Conservation (phyloP, 129 eudicot genomes). For the Saposhnikovia divaricata region DNA sequence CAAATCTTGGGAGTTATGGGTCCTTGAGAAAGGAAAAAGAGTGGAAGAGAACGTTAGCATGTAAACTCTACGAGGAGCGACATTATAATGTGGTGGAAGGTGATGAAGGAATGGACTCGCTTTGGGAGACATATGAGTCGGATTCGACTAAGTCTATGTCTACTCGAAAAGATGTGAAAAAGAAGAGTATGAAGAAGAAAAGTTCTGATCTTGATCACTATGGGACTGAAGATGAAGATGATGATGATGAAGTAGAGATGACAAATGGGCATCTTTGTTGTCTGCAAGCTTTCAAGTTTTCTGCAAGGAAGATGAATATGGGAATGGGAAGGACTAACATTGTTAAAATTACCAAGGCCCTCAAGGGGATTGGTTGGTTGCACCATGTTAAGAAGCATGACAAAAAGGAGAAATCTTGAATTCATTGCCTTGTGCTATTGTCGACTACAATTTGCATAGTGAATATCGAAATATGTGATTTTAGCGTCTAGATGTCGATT, state of each 20-base stretch:
- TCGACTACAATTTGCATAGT: neutral
- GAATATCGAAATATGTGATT: neutral
- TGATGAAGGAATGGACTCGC: conserved; percentile 80
- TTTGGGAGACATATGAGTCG: conserved; percentile 75
- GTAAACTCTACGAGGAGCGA: conserved; percentile 51
- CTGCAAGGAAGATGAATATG: conserved; percentile 89
- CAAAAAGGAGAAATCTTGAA: conserved; percentile 30
- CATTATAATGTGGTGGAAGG: conserved; percentile 44
- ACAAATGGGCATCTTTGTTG: conserved; percentile 61
- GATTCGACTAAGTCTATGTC: conserved; percentile 24
- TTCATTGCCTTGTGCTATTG: neutral
- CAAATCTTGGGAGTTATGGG: conserved; percentile 53
- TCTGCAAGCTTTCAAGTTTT: conserved; percentile 74
- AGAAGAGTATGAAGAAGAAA: conserved; percentile 17
- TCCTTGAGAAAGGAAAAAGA: conserved; percentile 86
- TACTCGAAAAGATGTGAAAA: conserved; percentile 16
- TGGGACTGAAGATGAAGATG: conserved; percentile 33
- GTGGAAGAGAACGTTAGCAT: conserved; percentile 54
- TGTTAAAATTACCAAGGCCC: conserved; percentile 63
- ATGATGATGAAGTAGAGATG: conserved; percentile 34
- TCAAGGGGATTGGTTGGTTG: conserved; percentile 87
- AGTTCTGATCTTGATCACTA: conserved; percentile 7
- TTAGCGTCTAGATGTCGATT: neutral
- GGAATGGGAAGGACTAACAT: conserved; percentile 83
- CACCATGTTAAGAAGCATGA: conserved; percentile 52